phyloP scores from a whole-genome alignment of 495 filamentous ascomycete genomes.

The Paragyromitra xinjiangensis region DNA sequence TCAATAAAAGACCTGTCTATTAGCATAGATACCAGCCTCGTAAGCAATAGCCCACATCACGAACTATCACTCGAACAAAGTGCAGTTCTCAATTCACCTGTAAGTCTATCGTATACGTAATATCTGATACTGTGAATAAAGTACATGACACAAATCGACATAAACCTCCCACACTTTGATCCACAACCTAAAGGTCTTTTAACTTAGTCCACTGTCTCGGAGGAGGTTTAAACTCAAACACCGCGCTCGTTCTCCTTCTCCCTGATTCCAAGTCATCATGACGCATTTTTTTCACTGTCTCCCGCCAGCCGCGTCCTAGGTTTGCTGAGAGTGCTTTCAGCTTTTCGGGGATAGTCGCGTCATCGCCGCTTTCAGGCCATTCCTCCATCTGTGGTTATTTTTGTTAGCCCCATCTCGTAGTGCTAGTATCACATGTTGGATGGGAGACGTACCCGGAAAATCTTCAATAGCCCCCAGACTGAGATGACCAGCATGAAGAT shows the following conservation, averaged over 20 bases:
- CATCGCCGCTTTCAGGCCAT: neutral
- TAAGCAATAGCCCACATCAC: too few relatives aligned
- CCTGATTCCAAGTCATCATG: neutral
- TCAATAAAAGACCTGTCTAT: too few relatives aligned
- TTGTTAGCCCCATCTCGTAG: neutral
- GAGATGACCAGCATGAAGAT: conserved; percentile 14
- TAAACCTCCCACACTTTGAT: too few relatives aligned
- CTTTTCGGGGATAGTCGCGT: neutral
- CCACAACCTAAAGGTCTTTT: conserved; percentile 1
- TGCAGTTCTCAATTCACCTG: too few relatives aligned
- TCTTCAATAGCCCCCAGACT: conserved; percentile 13
- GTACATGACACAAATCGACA: too few relatives aligned
- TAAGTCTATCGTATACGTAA: too few relatives aligned
- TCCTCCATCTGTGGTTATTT: neutral
- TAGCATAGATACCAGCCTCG: too few relatives aligned
- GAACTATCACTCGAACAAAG: too few relatives aligned
- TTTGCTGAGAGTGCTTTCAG: neutral
- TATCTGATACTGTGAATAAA: too few relatives aligned
- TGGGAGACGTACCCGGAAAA: neutral
- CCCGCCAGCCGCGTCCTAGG: neutral
- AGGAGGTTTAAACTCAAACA: conserved; percentile 1
- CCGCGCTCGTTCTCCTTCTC: neutral
- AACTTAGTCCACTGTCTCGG: conserved; percentile 1
- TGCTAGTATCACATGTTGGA: too few relatives aligned
- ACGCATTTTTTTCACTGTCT: neutral